phyloP scores from a whole-genome alignment of 2,329 filamentous ascomycete genomes.

The Aspergillus novofumigatus region DNA sequence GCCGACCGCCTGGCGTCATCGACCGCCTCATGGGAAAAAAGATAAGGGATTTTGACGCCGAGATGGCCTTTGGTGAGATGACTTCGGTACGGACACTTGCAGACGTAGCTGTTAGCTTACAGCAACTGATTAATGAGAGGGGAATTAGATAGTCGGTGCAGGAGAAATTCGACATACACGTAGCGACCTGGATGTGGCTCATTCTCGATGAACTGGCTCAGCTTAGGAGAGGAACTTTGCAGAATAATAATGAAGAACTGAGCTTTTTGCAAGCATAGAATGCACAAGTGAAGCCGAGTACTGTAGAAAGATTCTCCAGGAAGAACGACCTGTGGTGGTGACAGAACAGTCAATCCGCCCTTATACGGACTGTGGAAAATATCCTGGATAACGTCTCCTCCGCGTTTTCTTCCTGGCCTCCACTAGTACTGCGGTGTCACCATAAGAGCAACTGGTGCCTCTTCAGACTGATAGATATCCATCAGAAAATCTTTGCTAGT shows the following conservation, averaged over 20 bases:
- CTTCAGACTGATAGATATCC: not conserved
- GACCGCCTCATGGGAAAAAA: not conserved
- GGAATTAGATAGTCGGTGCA: no score
- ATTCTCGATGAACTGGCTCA: not conserved
- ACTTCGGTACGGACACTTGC: not conserved
- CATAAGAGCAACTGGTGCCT: not conserved
- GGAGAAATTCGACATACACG: not conserved
- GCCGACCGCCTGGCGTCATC: conserved; percentile 10
- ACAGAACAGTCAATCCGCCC: not conserved
- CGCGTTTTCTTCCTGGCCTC: not conserved
- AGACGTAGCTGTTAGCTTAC: not conserved
- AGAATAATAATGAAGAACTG: not conserved
- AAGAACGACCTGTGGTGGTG: not conserved
- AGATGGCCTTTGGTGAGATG: not conserved
- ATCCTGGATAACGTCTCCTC: not conserved
- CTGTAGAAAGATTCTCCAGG: not conserved
- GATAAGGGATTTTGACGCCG: not conserved
- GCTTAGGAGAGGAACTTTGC: not conserved
- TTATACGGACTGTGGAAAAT: no score
- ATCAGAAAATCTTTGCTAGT: not conserved
- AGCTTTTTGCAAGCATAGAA: not conserved
- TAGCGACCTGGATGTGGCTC: not conserved
- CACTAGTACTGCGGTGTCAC: not conserved
- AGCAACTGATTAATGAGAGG: not conserved
- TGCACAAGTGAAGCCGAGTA: no score